phyloP scores from a whole-genome alignment of 192 early-diverging fungal genomes.

The Podila clonocystis region DNA sequence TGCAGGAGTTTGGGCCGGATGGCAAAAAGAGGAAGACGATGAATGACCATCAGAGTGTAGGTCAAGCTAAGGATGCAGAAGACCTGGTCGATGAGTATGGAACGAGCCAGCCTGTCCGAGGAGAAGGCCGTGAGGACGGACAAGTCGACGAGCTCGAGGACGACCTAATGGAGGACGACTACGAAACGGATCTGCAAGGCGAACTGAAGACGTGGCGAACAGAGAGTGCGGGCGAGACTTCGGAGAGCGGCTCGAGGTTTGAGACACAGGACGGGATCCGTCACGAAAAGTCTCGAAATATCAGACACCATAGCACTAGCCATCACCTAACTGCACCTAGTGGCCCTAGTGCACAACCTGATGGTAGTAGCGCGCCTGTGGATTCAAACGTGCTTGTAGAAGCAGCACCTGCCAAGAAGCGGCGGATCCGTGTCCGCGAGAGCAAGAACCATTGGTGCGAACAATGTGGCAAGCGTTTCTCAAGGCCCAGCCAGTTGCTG shows the following conservation, averaged over 20 bases:
- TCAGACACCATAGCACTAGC: background rate
- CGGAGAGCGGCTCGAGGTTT: background rate
- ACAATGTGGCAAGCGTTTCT: slow-evolving; percentile 30
- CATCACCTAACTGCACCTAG: too few relatives aligned
- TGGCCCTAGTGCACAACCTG: background rate
- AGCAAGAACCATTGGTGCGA: slow-evolving; percentile 36
- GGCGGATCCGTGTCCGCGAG: slow-evolving; percentile 10
- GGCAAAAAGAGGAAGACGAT: background rate
- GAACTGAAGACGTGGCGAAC: background rate
- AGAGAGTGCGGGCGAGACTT: background rate
- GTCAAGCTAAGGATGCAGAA: too few relatives aligned
- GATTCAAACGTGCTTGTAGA: background rate
- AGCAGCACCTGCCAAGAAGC: background rate
- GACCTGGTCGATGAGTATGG: too few relatives aligned
- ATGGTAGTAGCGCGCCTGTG: background rate
- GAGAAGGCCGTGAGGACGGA: background rate
- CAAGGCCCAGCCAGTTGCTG: slow-evolving; percentile 31
- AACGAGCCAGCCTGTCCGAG: background rate
- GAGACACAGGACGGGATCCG: background rate
- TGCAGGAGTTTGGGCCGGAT: background rate
- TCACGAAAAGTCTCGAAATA: background rate
- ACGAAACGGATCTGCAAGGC: background rate
- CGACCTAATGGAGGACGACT: background rate
- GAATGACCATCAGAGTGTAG: too few relatives aligned
- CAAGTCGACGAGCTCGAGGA: slow-evolving; percentile 1